Base-by-base conservation (phyloP, 2,329 filamentous ascomycete species). In the Sporothrix inflata region DNA sequence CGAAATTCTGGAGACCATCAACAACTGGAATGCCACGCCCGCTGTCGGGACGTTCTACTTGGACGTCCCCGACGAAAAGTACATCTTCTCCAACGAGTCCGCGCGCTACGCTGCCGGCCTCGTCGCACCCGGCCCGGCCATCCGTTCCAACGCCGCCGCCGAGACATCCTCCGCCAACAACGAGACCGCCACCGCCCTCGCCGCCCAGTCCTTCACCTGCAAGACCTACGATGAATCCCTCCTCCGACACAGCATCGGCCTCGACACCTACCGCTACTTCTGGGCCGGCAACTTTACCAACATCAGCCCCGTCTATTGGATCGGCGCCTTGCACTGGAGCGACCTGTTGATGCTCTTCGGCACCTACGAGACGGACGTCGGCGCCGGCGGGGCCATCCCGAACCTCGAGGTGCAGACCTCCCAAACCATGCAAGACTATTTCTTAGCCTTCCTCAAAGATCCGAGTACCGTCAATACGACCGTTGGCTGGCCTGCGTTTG, bases 221-320 rank as follows among this genome's bases (percentile, higher is more conserved):
- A 63, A 40, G 34, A 63, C 30, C 7, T 42, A 63, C 16, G 57
- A 42, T 19, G 57, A 40, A 11, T 40, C 57, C 7, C 27, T 60
- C 14, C 27, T 60, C 2, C 24, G 55, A 4, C 24, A 60, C 6
- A 12, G 5, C 14, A 30, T 60, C 55, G 55, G 55, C 30, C 55
- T 60, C 24, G 55, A 60, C 27, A 63, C 57, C 12, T 63, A 63
- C 57, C 57, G 57, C 30, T 63, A 63, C 19, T 42, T 40, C 9
- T 63, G 34, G 34, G 57, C 57, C 19, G 57, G 57, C 19, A 63
- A 63, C 57, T 63, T 63, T 24, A 40, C 57, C 30, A 63, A 63
- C 19, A 42, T 40, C 9, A 63, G 34, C 16, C 57, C 57, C 7
- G 30, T 40, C 12, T 40, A 42, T 30, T 63, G 57, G 57, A 40